These are phyloP conservation scores for Candida peoriensis DNA, from an alignment of 805 yeast genomes.

Conservation along the genomic window DNA sequence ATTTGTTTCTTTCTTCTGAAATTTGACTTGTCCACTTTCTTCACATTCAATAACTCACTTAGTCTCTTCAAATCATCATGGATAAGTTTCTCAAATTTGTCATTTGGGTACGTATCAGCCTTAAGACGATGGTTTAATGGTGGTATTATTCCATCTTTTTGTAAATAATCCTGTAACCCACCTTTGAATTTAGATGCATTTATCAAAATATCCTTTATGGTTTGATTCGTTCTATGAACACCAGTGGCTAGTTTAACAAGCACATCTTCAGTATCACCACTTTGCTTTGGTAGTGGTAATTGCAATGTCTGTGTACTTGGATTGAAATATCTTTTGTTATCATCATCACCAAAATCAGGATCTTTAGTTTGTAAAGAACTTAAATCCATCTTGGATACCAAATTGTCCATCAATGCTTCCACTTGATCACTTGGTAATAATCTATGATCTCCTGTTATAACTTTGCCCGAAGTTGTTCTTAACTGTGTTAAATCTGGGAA, in stretches of 20 bases:
- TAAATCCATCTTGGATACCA: constrained; percentile 41
- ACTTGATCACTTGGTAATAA: constrained; percentile 34
- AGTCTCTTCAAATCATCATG: constrained; percentile 13
- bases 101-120: constrained; percentile 16
- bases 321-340: constrained; percentile 15
- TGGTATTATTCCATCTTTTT: constrained; percentile 21
- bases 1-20: constrained; percentile 3
- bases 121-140: constrained; percentile 21
- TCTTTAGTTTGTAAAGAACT: constrained; percentile 22
- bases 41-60: constrained; percentile 15
- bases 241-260: constrained; percentile 20
- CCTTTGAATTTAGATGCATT: constrained; percentile 4
- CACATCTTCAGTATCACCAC: constrained; percentile 20
- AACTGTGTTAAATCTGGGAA: constrained; percentile 37
- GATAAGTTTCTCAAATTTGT: constrained; percentile 6
- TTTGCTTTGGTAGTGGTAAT: constrained; percentile 10
- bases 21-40: constrained; percentile 15
- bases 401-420: constrained; percentile 37
- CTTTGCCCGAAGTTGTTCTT: constrained; percentile 27
- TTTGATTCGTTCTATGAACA: constrained; percentile 20
- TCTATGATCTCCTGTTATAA: constrained; percentile 19
- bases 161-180: constrained; percentile 11
- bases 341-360: constrained; percentile 19
- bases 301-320: constrained; percentile 11
- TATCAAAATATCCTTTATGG: constrained; percentile 13